Conservation (phyloP, 1,284 basidiomycete species). For the Wallemia mellicola region DNA sequence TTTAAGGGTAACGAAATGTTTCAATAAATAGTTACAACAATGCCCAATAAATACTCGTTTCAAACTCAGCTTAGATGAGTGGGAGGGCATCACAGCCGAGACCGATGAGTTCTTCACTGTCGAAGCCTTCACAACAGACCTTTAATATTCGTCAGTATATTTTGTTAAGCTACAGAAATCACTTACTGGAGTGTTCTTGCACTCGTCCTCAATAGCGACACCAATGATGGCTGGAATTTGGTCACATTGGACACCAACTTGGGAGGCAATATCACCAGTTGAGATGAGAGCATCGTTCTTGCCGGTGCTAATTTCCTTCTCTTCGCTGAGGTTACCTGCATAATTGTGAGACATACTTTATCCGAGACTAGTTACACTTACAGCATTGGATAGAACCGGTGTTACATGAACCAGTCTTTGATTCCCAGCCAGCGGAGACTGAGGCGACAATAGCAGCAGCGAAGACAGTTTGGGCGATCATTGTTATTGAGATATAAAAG, state of each 20-base stretch:
- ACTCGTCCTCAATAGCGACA: not conserved
- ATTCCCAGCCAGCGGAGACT: not conserved
- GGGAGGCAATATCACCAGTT: not conserved
- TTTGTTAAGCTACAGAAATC: too few species aligned
- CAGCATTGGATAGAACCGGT: not conserved
- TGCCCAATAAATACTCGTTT: not conserved
- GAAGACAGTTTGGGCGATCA: not conserved
- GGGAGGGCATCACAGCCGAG: not conserved
- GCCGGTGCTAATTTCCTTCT: not conserved
- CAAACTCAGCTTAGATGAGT: not conserved
- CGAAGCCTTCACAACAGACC: too few species aligned
- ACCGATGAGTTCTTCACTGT: too few species aligned
- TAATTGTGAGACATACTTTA: too few species aligned
- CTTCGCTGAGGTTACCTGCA: not conserved
- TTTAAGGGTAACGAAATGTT: not conserved
- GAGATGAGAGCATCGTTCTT: not conserved
- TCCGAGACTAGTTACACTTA: not conserved
- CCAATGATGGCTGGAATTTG: not conserved
- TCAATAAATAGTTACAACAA: not conserved
- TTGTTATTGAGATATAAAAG: not conserved
- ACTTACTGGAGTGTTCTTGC: not conserved
- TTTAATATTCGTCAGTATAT: too few species aligned
- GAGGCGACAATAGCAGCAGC: not conserved
- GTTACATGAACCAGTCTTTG: not conserved
- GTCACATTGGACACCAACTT: not conserved